Evolutionary conservation across 495 filamentous ascomycete genomes (phyloP).

Genomic region (Aspergillus affinis): DNA sequence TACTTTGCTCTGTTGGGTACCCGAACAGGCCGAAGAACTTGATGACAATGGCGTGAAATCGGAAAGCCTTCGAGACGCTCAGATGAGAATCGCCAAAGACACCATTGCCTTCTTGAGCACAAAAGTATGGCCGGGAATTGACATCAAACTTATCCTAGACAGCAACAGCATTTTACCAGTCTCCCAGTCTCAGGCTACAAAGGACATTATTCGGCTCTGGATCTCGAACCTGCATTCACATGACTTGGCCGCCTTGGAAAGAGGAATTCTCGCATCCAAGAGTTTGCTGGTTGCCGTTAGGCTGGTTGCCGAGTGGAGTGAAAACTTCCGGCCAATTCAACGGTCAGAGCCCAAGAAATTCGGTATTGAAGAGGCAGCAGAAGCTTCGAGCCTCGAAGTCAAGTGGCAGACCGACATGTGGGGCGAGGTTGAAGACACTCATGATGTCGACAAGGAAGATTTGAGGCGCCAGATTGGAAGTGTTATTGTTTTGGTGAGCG

Average conservation of each 20-base stretch:
- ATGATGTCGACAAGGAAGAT: slow-evolving; percentile 96
- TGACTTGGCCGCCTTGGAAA: slow-evolving; percentile 85
- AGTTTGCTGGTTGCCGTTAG: slow-evolving; percentile 75
- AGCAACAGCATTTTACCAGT: slow-evolving; percentile 68
- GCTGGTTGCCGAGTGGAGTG: slow-evolving; percentile 85
- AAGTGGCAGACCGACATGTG: slow-evolving; percentile 86
- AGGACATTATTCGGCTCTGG: slow-evolving; percentile 77
- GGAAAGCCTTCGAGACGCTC: slow-evolving; percentile 67
- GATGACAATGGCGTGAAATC: slow-evolving; percentile 27
- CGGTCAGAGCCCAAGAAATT: slow-evolving; percentile 37
- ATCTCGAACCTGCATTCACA: slow-evolving; percentile 64
- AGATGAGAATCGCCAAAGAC: slow-evolving; percentile 62
- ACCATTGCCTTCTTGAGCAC: slow-evolving; percentile 69
- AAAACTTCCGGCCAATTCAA: slow-evolving; percentile 55
- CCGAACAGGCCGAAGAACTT: slow-evolving; percentile 49
- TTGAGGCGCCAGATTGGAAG: slow-evolving; percentile 84
- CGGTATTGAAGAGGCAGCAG: slow-evolving; percentile 64
- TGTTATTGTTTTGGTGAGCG: slow-evolving; percentile 74
- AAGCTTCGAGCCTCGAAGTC: slow-evolving; percentile 79
- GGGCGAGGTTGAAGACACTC: slow-evolving; percentile 97
- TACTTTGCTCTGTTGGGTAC: slow-evolving; percentile 90
- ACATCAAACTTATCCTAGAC: slow-evolving; percentile 74
- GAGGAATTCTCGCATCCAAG: slow-evolving; percentile 80
- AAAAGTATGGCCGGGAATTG: slow-evolving; percentile 81
- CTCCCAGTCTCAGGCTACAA: slow-evolving; percentile 67